phyloP scores from a whole-genome alignment of 2,329 filamentous ascomycete species.

The Chrysoporthe austroafricana region DNA sequence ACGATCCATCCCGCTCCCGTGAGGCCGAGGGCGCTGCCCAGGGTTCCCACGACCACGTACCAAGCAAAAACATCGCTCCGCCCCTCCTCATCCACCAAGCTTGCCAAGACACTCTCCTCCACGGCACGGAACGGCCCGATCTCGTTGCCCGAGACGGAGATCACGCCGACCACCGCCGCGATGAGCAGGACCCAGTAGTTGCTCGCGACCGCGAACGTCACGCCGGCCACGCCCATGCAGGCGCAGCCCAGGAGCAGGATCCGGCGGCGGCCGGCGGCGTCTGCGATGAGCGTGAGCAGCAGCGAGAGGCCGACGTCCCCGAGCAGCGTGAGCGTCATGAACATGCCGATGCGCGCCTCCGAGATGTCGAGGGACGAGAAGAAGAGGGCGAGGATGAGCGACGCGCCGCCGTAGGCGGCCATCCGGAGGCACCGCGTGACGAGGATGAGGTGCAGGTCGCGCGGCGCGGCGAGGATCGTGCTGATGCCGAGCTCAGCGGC shows the following conservation, averaged over 20 bases:
- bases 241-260: constrained; percentile 58
- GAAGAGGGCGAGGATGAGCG: constrained; percentile 61
- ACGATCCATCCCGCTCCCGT: constrained; percentile 63
- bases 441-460: constrained; percentile 61
- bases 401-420: constrained; percentile 64
- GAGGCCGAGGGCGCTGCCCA: constrained; percentile 64
- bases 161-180: constrained; percentile 64
- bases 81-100: constrained; percentile 51
- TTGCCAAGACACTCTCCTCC: constrained; percentile 64
- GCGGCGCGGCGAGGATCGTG: constrained; percentile 45
- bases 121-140: constrained; percentile 66
- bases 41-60: constrained; percentile 62
- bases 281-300: constrained; percentile 61
- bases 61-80: constrained; percentile 64
- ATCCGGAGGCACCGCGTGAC: constrained; percentile 63
- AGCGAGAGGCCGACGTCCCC: constrained; percentile 65
- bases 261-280: constrained; percentile 57
- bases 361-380: constrained; percentile 55
- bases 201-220: constrained; percentile 55
- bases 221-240: constrained; percentile 60
- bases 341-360: constrained; percentile 59
- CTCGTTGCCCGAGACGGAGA: constrained; percentile 65
- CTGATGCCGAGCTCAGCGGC: constrained; percentile 49
- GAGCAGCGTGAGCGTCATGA: constrained; percentile 67
- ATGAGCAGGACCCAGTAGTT: constrained; percentile 62